Evolutionary conservation across 164 flowering plant genomes (phyloP), one percentile per base, ranked within the genome.

Genomic region (Platanus orientalis): DNA sequence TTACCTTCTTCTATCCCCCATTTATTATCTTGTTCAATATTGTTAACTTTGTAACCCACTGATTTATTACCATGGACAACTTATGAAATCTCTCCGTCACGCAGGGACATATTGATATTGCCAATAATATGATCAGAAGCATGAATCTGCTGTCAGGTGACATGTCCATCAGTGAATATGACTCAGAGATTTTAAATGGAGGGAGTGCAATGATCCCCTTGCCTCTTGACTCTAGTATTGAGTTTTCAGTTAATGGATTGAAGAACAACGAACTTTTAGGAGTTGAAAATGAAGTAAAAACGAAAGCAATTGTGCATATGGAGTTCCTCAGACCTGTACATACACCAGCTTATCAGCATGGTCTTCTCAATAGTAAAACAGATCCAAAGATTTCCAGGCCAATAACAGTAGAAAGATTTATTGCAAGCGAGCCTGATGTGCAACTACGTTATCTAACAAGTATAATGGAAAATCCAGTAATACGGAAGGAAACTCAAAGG

Each of bases 41-140:
- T 61, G 2, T 30, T 30, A 16, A 27, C 12, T 6, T 20, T 30
- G 28, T n/a, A 16, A 50, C 42, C 50, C 29, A 21, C 13, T 14
- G 7, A 21, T 34, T 60, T 23, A 24, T 55, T 19, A 29, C 19
- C 25, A 29, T 21, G 40, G 42, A 12, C 26, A 54, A 29, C n/a
- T 53, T n/a, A 44, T 64, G 9, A 50, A 19, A n/a, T 55, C 49
- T 62, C 2, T 52, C 14, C 9, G 21, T 56, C 1, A 40, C 61
- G 65, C 76, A 71, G 78, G 63, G 21, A 60, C 40, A 62, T 62
- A 14, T 40, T 36, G 53, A 50, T 52, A 40, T 61, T 60, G 64
- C 55, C 3, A 34, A 61, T 61, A 48, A 57, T 47, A 45, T 57
- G 34, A 66, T 26, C 36, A 69, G 69, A 61, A 66, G 32, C 58